Conservation (phyloP, 208 protist genomes). For the Crithidia fasciculata region DNA sequence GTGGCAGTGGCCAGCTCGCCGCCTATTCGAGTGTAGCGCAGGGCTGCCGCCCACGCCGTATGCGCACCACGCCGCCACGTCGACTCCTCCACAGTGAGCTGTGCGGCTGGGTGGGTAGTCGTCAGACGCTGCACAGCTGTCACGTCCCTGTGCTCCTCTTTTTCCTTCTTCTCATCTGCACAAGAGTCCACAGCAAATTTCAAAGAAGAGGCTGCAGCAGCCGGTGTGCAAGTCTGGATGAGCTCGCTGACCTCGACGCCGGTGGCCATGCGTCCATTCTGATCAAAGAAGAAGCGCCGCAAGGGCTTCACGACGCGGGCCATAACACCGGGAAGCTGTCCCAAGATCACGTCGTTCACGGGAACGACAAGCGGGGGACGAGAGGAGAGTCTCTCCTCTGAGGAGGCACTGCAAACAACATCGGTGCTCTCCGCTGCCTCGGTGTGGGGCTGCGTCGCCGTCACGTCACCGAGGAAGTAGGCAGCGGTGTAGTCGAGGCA, state of each 20-base stretch:
- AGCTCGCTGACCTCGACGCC: conserved; percentile 54
- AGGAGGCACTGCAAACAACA: not conserved
- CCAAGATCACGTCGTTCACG: conserved; percentile 13
- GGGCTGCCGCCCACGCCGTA: conserved; percentile 26
- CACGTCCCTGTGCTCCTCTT: not conserved
- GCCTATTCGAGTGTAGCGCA: conserved; percentile 6
- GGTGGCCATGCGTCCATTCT: conserved; percentile 58
- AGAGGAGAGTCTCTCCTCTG: not conserved
- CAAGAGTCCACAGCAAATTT: too few species aligned
- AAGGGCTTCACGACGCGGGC: conserved; percentile 56
- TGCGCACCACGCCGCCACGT: conserved; percentile 15
- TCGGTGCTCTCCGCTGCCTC: not conserved
- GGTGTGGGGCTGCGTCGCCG: not conserved
- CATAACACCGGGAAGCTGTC: conserved; percentile 50
- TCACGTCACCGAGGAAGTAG: conserved; percentile 38
- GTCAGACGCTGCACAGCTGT: conserved; percentile 6
- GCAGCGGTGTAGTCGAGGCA: conserved; percentile 32
- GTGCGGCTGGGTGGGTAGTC: not conserved
- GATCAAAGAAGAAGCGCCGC: conserved; percentile 55
- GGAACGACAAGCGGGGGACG: not conserved
- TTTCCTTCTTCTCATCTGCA: too few species aligned
- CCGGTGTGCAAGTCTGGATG: conserved; percentile 14
- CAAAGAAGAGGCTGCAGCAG: not conserved
- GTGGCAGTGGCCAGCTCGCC: not conserved
- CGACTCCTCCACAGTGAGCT: conserved; percentile 5